Base-by-base conservation (phyloP, 306 rosid species). In the Rosa chinensis region DNA sequence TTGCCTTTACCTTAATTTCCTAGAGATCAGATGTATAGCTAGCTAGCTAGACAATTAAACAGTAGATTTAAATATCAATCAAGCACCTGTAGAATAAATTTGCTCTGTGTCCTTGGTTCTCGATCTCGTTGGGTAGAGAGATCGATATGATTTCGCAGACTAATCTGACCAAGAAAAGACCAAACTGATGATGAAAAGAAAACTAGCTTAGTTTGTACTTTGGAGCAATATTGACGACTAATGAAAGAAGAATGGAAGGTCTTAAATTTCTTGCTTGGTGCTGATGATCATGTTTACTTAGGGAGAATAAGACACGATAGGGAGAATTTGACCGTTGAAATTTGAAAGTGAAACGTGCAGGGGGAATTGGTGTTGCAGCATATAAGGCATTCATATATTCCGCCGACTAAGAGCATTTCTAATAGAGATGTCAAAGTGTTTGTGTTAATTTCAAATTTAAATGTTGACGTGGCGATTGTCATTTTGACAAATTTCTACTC, bases 31-130 rank as follows among this genome's bases (percentile, higher is more conserved):
- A 64, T 64, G 66, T 59, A 59, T 21, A 37, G 20, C 20, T 32
- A 64, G 70, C 44, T 61, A 61, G 67, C 45, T 28, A 66, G 70
- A 66, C 70, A 66, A 66, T 37, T 39, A 66, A 66, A 66, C 10
- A 35, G 21, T 66, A 37, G 2, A 37, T 66, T 66, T 37, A 17
- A 66, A 66, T 66, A 37, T 37, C 70, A 66, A 66, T 37, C 10
- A 35, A 37, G 45, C 70, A 66, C 23, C 23, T 8, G 7, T 62
- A 62, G 67, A 62, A 62, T 62, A 10, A 59, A 25, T 25, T 25
- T 61, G 4, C 17, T 18, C 9, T 53, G 21, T 20, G 23, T 62
- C 20, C 37, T 59, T 21, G 40, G 67, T 25, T 25, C 67, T 62
- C 37, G 17, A n/a, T 61, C 37, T 61, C 39, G 66, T 61, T 61